Evolutionary conservation across 306 rosid genomes (phyloP).

Genomic region (Mimosa bimucronata): DNA sequence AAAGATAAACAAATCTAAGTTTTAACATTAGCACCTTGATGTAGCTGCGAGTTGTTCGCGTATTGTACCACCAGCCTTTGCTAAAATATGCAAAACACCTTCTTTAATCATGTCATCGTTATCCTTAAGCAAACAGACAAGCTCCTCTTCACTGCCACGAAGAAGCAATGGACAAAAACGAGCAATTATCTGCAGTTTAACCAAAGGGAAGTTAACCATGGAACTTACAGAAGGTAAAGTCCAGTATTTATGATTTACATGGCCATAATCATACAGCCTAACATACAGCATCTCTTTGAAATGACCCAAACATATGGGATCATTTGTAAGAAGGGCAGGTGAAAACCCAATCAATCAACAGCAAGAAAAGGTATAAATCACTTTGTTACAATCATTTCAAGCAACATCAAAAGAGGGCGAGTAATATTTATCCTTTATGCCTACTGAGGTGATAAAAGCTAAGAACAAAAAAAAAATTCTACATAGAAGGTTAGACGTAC

Average conservation of each 20-base stretch:
- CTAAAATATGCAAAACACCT: constrained; percentile 78
- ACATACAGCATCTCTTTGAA: neutral
- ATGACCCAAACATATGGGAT: constrained; percentile 4
- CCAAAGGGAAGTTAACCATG: constrained; percentile 19
- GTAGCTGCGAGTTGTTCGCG: constrained; percentile 79
- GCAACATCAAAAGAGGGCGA: constrained; percentile 16
- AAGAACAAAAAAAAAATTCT: neutral
- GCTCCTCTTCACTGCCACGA: constrained; percentile 77
- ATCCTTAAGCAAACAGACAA: constrained; percentile 80
- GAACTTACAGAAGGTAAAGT: neutral
- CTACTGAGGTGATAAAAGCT: neutral
- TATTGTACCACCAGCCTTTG: constrained; percentile 94
- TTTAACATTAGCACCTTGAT: constrained; percentile 63
- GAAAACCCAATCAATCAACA: constrained; percentile 12
- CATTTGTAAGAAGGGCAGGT: neutral
- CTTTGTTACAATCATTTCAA: neutral
- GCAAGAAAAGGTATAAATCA: neutral
- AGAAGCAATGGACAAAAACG: constrained; percentile 87
- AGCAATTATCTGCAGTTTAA: constrained; percentile 78
- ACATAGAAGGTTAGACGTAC: neutral
- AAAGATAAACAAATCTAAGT: neutral
- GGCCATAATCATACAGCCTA: constrained; percentile 18
- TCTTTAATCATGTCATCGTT: constrained; percentile 79
- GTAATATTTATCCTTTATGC: neutral
- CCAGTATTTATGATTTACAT: constrained; percentile 24